These are phyloP conservation scores for Ceratocystis ficicola DNA, from an alignment of 2,329 filamentous ascomycete species.

Conservation along the genomic window DNA sequence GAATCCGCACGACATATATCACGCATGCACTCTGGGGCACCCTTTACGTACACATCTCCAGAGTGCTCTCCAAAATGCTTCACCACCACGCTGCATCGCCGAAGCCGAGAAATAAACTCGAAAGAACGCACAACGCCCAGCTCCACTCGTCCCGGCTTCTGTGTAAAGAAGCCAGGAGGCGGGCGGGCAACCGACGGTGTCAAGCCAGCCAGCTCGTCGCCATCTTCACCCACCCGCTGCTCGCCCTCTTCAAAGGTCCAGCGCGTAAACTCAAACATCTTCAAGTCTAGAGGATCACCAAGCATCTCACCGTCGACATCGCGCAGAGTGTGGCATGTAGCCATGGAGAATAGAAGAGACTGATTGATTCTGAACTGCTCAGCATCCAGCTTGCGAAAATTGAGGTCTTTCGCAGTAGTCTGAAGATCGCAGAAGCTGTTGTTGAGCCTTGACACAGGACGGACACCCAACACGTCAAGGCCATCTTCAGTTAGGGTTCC, in stretches of 20 bases:
- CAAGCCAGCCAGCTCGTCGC: slow-evolving; percentile 63
- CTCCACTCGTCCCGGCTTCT: slow-evolving; percentile 37
- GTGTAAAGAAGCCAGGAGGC: slow-evolving; percentile 33
- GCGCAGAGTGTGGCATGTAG: slow-evolving; percentile 86
- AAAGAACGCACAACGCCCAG: slow-evolving; percentile 84
- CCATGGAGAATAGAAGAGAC: slow-evolving; percentile 68
- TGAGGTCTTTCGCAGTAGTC: slow-evolving; percentile 13
- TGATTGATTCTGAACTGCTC: slow-evolving; percentile 24
- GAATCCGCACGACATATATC: slow-evolving; percentile 78
- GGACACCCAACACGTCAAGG: slow-evolving; percentile 79
- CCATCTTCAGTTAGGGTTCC: slow-evolving; percentile 97
- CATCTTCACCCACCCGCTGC: slow-evolving; percentile 53
- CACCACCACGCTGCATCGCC: slow-evolving; percentile 85
- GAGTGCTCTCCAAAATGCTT: slow-evolving; percentile 75
- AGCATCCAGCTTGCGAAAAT: slow-evolving; percentile 48
- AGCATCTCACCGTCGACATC: slow-evolving; percentile 79
- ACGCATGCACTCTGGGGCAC: slow-evolving; percentile 90
- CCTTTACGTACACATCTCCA: slow-evolving; percentile 86
- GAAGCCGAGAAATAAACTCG: slow-evolving; percentile 86
- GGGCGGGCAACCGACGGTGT: slow-evolving; percentile 83
- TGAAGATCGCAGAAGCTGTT: slow-evolving; percentile 18
- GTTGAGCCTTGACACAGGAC: slow-evolving; percentile 44
- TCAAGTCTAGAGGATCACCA: slow-evolving; percentile 86
- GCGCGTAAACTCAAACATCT: slow-evolving; percentile 95
- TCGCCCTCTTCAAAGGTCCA: slow-evolving; percentile 89